Evolutionary conservation across 768 basidiomycete species (phyloP).

Genomic region (Clitopilus passeckerianus): DNA sequence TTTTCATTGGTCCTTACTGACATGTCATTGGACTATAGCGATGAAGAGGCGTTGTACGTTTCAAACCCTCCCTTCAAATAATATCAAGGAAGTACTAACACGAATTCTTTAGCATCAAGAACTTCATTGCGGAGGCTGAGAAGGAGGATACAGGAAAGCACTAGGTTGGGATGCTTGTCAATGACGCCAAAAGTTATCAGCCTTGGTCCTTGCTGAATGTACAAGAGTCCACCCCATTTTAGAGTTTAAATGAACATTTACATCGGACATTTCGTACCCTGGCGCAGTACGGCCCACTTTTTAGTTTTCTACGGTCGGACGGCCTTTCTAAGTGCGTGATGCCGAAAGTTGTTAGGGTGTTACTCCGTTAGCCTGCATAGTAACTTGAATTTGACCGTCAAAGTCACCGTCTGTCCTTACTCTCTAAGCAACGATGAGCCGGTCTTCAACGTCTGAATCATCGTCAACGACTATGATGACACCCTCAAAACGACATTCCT

Average conservation of each 20-base stretch:
- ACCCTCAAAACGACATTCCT: slow-evolving; percentile 23
- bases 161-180: neutral
- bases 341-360: neutral
- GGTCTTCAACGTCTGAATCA: neutral
- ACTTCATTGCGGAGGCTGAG: slow-evolving; percentile 80
- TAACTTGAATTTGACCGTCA: neutral
- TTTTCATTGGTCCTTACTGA: slow-evolving; percentile 3
- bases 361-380: neutral
- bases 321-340: neutral
- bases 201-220: neutral
- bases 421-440: neutral
- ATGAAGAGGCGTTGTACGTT: slow-evolving; percentile 83
- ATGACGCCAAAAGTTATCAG: neutral
- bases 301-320: neutral
- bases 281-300: neutral
- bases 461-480: slow-evolving; percentile 2
- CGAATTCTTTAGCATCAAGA: slow-evolving; percentile 63
- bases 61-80: slow-evolving; percentile 6
- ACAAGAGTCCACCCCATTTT: neutral
- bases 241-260: neutral
- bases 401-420: neutral
- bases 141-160: slow-evolving; percentile 49
- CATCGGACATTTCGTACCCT: neutral
- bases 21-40: slow-evolving; percentile 35
- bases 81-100: slow-evolving; percentile 21